Percentiles rank a stretch among this genome's conserved stretches.
phyloP scores from a whole-genome alignment of 148 eudicot species.

The Rhododendron griersonianum region DNA sequence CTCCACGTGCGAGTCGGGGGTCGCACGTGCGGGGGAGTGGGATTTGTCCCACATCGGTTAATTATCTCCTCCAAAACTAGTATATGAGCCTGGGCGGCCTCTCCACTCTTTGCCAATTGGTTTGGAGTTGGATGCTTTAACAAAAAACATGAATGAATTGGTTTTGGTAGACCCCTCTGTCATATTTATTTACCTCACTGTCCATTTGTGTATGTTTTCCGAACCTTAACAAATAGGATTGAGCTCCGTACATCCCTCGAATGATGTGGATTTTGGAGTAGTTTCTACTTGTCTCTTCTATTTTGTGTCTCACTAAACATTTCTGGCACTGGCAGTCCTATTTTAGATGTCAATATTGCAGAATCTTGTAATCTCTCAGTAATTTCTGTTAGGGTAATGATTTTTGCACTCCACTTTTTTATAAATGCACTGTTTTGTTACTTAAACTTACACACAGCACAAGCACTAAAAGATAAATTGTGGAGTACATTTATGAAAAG shows the following conservation, averaged over 20 bases:
- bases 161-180: background rate
- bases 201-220: background rate
- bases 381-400: background rate
- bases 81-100: no score
- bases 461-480: background rate
- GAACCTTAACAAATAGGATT: background rate
- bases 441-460: background rate
- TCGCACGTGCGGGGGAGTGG: no score
- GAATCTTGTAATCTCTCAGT: background rate
- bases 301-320: background rate
- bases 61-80: no score
- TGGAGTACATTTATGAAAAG: background rate
- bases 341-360: background rate
- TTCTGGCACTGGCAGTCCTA: background rate
- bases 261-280: background rate
- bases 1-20: no score
- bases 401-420: background rate
- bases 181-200: background rate
- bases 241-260: background rate
- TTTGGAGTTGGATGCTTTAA: no score
- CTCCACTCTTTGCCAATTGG: no score
- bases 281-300: background rate
- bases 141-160: background rate
- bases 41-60: no score
- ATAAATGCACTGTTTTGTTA: background rate